Evolutionary conservation across 2,329 filamentous ascomycete genomes (phyloP), one percentile per base, ranked within the genome.

Genomic region (Dissoconium aciculare): DNA sequence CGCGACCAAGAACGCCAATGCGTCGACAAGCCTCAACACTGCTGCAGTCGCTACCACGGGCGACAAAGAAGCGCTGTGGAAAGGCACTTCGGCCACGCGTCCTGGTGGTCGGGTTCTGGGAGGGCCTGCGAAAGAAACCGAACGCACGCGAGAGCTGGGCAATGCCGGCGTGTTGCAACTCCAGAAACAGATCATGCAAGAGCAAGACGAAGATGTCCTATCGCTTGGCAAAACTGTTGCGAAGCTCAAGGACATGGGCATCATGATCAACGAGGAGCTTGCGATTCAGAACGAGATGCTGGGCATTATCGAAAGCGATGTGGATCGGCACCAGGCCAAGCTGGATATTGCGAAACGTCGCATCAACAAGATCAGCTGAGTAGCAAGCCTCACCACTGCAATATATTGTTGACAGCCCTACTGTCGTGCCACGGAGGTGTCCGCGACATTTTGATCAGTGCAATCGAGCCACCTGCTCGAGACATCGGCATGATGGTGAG

Each of bases 231-330:
- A 70, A 40, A 74, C 82, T 28, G 74, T 87, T 27, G 61, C 73
- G 28, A 61, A 77, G 35, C 77, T 87, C 59, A 75, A 70, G 48
- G 75, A 84, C 55, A 80, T 87, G 69, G 80, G 80, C 1, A 60
- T 81, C 27, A 67, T 73, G 34, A 85, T 89, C 47, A 69, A 80
- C 40, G 68, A 74, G 29, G 81, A 87, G 59, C 64, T 85, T 33
- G 67, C 73, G 31, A 56, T 70, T 41, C 79, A 87, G 59, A 78
- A 72, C 32, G 66, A 71, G 51, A 70, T 83, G 68, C 60, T 89
- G 16, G 67, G 71, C 9, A 54, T 71, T 41, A 50, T 84, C 38
- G 74, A 77, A 39, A 62, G 72, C 33, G 77, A 84, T 54, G 66
- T 67, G 3, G 71, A 75, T 33, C 61, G 75, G 4, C 61, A 83